These are phyloP conservation scores for Aspergillus hortae DNA, from an alignment of 2,329 filamentous ascomycete species.

Conservation along the genomic window DNA sequence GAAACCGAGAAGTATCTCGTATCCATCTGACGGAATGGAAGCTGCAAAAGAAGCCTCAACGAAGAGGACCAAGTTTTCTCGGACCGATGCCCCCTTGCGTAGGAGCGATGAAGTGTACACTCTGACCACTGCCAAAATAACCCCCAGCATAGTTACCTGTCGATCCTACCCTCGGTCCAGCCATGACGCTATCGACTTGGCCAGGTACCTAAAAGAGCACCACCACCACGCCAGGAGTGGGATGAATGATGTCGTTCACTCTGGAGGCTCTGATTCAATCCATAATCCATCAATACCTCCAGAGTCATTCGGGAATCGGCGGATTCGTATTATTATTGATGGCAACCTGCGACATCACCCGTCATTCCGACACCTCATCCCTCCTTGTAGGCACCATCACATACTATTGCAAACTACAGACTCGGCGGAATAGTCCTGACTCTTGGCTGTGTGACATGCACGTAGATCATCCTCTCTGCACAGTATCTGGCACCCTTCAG, in stretches of 20 bases:
- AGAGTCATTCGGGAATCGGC: too few relatives aligned
- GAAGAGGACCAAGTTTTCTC: slow-evolving; percentile 6
- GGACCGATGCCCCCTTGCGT: slow-evolving; percentile 7
- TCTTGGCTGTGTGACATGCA: slow-evolving; percentile 14
- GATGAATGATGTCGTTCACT: not conserved
- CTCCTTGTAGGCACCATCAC: not conserved
- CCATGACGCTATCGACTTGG: slow-evolving; percentile 14
- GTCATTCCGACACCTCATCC: too few relatives aligned
- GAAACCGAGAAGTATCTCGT: not conserved
- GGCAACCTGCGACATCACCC: too few relatives aligned
- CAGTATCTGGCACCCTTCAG: not conserved
- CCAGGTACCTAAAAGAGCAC: not conserved
- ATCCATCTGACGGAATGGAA: slow-evolving; percentile 3
- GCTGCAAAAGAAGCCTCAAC: slow-evolving; percentile 11
- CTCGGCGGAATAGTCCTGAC: slow-evolving; percentile 11
- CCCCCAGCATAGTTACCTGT: not conserved
- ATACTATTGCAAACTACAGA: slow-evolving; percentile 8
- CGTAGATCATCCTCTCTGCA: not conserved
- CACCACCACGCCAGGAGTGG: not conserved
- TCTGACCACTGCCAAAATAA: not conserved
- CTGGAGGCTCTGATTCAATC: not conserved
- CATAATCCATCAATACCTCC: too few relatives aligned
- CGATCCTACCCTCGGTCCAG: not conserved
- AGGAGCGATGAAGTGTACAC: slow-evolving; percentile 1
- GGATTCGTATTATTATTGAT: too few relatives aligned